phyloP scores from a whole-genome alignment of 2,329 filamentous ascomycete species.

The Colletotrichum brevisporum region DNA sequence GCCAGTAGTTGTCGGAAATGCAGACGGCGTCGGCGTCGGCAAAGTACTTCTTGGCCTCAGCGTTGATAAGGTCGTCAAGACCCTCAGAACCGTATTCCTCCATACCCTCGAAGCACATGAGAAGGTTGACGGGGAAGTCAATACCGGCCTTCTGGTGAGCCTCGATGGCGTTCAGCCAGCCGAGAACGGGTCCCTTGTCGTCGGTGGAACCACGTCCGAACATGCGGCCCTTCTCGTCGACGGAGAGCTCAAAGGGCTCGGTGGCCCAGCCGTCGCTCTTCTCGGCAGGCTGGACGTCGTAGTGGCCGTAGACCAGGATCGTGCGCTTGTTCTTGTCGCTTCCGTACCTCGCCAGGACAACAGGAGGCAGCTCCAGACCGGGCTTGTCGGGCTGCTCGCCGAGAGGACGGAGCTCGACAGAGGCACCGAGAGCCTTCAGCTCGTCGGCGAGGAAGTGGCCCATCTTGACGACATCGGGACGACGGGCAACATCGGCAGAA shows the following conservation, averaged over 20 bases:
- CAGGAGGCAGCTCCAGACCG: constrained; percentile 90
- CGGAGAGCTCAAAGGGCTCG: constrained; percentile 89
- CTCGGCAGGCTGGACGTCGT: constrained; percentile 96
- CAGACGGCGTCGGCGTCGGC: constrained; percentile 96
- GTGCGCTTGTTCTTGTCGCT: constrained; percentile 93
- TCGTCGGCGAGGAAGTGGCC: constrained; percentile 89
- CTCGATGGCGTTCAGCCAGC: constrained; percentile 98
- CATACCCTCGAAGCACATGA: constrained; percentile 99
- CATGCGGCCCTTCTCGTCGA: constrained; percentile 95
- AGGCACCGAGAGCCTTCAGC: constrained; percentile 85
- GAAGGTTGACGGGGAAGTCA: constrained; percentile 95
- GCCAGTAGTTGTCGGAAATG: constrained; percentile 99
- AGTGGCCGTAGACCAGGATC: constrained; percentile 97
- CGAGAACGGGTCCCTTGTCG: constrained; percentile 97
- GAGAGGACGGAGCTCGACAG: constrained; percentile 87
- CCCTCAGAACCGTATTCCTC: constrained; percentile 99
- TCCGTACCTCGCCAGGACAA: constrained; percentile 92
- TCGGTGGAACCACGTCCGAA: constrained; percentile 96
- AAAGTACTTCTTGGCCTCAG: constrained; percentile 94
- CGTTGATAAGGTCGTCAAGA: constrained; percentile 92
- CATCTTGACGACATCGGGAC: constrained; percentile 96
- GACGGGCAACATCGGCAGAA: constrained; percentile 89
- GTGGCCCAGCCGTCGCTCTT: constrained; percentile 96
- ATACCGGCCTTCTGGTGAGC: constrained; percentile 95
- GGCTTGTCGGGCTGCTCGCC: constrained; percentile 95